Evolutionary conservation across 2,329 filamentous ascomycete species (phyloP).

Genomic region (Septoria petroselini): DNA sequence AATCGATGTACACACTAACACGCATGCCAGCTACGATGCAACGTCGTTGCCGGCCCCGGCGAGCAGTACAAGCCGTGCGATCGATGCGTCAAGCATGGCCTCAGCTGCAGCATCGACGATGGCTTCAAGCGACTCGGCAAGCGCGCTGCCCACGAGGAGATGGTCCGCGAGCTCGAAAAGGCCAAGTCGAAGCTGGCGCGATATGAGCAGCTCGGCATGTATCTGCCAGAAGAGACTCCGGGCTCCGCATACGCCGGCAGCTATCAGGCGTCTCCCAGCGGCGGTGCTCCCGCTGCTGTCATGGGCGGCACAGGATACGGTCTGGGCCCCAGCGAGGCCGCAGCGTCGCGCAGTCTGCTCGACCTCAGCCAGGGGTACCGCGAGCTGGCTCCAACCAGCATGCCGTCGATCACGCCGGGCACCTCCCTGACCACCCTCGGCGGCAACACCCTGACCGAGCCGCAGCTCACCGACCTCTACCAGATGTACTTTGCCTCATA

Average conservation of each 20-base stretch:
- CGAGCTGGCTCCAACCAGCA: constrained; percentile 43
- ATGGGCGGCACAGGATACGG: constrained; percentile 32
- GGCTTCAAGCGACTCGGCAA: constrained; percentile 85
- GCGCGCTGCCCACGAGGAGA: constrained; percentile 77
- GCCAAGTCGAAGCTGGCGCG: constrained; percentile 31
- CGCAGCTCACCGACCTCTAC: constrained; percentile 57
- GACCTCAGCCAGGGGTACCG: constrained; percentile 40
- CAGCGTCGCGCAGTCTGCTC: constrained; percentile 39
- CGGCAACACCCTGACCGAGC: constrained; percentile 43
- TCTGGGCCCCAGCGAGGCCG: constrained; percentile 39
- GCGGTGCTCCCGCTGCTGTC: constrained; percentile 30
- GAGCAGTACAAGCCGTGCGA: constrained; percentile 66
- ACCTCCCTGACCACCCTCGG: constrained; percentile 59
- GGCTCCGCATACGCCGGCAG: constrained; percentile 25
- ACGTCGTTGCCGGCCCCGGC: constrained; percentile 71
- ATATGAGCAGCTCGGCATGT: constrained; percentile 34
- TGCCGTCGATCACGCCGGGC: constrained; percentile 52
- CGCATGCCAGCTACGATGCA: constrained; percentile 66
- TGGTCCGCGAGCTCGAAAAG: constrained; percentile 77
- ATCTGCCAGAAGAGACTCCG: constrained; percentile 27
- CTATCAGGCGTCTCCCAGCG: constrained; percentile 28
- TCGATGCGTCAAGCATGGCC: constrained; percentile 73
- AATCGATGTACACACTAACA: constrained; percentile 6
- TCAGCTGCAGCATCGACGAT: constrained; percentile 81
- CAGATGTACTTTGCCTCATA: constrained; percentile 72